phyloP scores from a whole-genome alignment of 1,284 basidiomycete genomes.

The Puccinia triticina region DNA sequence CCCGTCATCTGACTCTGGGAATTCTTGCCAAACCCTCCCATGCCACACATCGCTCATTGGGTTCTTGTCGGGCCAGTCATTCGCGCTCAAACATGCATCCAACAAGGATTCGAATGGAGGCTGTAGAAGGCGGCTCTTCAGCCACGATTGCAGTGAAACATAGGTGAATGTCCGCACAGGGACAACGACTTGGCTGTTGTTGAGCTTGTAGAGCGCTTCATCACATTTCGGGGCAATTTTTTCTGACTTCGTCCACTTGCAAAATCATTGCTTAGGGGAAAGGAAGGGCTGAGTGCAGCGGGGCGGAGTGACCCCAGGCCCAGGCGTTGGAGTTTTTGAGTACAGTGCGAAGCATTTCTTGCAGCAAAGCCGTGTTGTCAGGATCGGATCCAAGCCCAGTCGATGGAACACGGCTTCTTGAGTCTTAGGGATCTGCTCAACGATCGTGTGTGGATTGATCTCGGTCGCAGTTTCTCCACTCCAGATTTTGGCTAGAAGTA shows the following conservation, averaged over 20 bases:
- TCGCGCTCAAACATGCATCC: neutral
- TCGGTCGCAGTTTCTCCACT: too few relatives aligned
- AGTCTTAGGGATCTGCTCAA: too few relatives aligned
- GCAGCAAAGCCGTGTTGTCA: neutral
- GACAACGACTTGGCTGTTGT: neutral
- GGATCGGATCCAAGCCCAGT: too few relatives aligned
- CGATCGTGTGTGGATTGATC: too few relatives aligned
- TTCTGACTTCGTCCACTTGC: neutral
- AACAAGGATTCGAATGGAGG: conserved; percentile 2
- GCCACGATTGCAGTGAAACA: neutral
- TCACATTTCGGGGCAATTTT: too few relatives aligned
- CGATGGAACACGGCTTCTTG: too few relatives aligned
- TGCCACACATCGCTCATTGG: conserved; percentile 16
- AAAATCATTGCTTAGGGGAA: neutral
- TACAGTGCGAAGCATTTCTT: conserved; percentile 15
- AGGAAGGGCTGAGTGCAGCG: neutral
- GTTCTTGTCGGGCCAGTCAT: neutral
- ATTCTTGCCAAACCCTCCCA: too few relatives aligned
- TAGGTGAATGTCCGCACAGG: conserved; percentile 5
- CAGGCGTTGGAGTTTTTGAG: neutral
- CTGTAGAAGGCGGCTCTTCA: neutral
- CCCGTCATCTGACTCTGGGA: too few relatives aligned
- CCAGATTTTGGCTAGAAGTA: too few relatives aligned
- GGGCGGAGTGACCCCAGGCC: neutral
- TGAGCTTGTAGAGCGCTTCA: neutral